Base-by-base conservation (phyloP, 106 monocot species). In the Allium cepa region DNA sequence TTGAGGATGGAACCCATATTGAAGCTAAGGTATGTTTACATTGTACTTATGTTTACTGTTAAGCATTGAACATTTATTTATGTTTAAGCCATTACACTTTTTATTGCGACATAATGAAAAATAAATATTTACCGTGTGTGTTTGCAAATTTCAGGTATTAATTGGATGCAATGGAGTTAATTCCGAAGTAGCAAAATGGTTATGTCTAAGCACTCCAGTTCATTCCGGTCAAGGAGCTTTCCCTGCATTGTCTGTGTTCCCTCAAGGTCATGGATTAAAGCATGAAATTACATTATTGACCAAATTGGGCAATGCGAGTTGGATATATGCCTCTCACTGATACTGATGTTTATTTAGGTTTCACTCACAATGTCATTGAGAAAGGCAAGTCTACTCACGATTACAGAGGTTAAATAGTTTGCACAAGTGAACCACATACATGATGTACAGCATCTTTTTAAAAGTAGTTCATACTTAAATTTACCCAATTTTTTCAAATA, bases 321-420 rank as follows among this genome's bases (percentile, higher is more conserved):
- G 80, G 67, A 8, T 60, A 74, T 52, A 48, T 71, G 11, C 80
- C 84, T 52, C 11, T 81, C 26, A 71, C 74, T n/a, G 71, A 67
- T 9, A 80, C 12, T 11, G 84, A 84, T 17, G 7, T 84, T 4
- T 22, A 22, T 80, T 71, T 13, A 80, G 80, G 84, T 77, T 69
- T 76, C 17, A 36, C 70, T 36, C 77, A 77, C 12, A 17, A 46
- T 14, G 56, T 70, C 14, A 36, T 17, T 0, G 7, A 36, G 36
- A 36, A 9, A 74, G 88, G 77, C 15, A 51, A 18, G 28, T 60
- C 9, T 0, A 1, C 1, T n/a, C 36, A 36, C 5, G 1, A 36
- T 36, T 36, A 36, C 3, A 4, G 36, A 36, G 4, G 36, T 36
- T 4, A 36, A 36, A 36, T 36, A 22, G 22, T 22, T 22, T 22